phyloP scores from a whole-genome alignment of 805 yeast genomes.

The Ogataea chonburiensis region DNA sequence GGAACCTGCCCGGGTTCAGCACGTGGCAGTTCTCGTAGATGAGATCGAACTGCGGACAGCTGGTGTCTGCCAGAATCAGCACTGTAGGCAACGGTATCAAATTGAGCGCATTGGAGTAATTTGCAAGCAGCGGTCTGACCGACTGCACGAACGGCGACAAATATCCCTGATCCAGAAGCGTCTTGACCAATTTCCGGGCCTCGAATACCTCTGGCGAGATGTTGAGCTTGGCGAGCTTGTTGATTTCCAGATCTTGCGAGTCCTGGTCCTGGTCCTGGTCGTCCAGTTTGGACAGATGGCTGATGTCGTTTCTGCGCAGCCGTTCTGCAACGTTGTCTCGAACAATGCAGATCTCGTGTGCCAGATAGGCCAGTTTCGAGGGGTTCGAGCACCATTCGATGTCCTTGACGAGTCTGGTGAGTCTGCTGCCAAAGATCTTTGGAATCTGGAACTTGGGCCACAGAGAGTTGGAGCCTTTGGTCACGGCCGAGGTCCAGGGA shows the following conservation, averaged over 20 bases:
- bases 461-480: constrained; percentile 55
- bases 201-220: constrained; percentile 50
- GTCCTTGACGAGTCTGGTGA: constrained; percentile 56
- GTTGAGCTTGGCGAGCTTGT: constrained; percentile 32
- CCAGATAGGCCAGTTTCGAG: constrained; percentile 66
- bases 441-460: constrained; percentile 83
- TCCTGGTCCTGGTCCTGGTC: constrained; percentile 21
- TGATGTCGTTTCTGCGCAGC: constrained; percentile 66
- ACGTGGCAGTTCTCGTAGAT: constrained; percentile 82
- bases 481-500: constrained; percentile 81
- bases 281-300: constrained; percentile 41
- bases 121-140: constrained; percentile 65
- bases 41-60: constrained; percentile 69
- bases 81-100: constrained; percentile 77
- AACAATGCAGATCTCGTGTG: constrained; percentile 76
- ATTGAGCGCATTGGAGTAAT: constrained; percentile 64
- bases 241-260: constrained; percentile 29
- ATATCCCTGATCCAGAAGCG: constrained; percentile 83
- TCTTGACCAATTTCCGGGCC: constrained; percentile 71
- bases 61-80: constrained; percentile 63
- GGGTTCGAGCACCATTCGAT: constrained; percentile 73
- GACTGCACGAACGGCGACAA: constrained; percentile 72
- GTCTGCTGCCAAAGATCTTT: constrained; percentile 61
- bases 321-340: constrained; percentile 73
- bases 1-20: constrained; percentile 65